phyloP scores from a whole-genome alignment of 2,329 filamentous ascomycete genomes.

The Ophiosphaerella korrae region DNA sequence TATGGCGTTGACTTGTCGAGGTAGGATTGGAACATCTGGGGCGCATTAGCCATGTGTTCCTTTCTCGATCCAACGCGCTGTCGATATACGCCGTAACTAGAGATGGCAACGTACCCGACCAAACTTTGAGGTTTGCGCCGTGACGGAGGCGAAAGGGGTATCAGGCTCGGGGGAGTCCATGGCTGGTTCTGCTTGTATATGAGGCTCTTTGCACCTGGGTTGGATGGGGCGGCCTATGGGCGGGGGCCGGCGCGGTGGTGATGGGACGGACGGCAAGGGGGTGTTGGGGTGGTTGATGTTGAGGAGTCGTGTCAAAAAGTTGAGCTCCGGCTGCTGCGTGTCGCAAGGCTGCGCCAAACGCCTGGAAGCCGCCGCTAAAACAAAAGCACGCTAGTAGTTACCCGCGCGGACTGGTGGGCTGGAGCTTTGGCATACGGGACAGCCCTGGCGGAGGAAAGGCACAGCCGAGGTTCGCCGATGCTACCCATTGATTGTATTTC shows the following conservation, averaged over 20 bases:
- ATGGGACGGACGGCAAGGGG: slow-evolving; percentile 10
- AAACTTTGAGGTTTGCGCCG: slow-evolving; percentile 78
- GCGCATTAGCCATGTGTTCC: slow-evolving; percentile 17
- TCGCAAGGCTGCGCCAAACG: slow-evolving; percentile 27
- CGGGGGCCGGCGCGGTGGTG: not conserved
- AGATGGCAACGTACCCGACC: slow-evolving; percentile 61
- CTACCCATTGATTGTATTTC: slow-evolving; percentile 23
- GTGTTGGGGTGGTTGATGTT: slow-evolving; percentile 18
- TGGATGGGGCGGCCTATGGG: not conserved
- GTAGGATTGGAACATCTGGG: slow-evolving; percentile 88
- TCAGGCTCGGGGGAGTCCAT: slow-evolving; percentile 92
- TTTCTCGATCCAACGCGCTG: not conserved
- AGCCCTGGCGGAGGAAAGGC: slow-evolving; percentile 9
- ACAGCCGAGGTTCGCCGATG: slow-evolving; percentile 35
- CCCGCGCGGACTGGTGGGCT: slow-evolving; percentile 1
- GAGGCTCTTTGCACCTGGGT: not conserved
- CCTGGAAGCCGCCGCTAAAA: slow-evolving; percentile 10
- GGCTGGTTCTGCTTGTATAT: slow-evolving; percentile 2
- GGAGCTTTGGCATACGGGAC: slow-evolving; percentile 1
- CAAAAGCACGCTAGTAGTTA: slow-evolving; percentile 10
- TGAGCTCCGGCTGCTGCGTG: slow-evolving; percentile 14
- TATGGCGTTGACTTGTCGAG: slow-evolving; percentile 93
- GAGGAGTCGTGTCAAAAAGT: slow-evolving; percentile 38
- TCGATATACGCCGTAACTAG: not conserved
- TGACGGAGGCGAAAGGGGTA: slow-evolving; percentile 90